Percentiles rank a stretch among this genome's conserved stretches.
Evolutionary conservation across 140 eudicot genomes (phyloP).

Genomic region (Anethum foeniculum): DNA sequence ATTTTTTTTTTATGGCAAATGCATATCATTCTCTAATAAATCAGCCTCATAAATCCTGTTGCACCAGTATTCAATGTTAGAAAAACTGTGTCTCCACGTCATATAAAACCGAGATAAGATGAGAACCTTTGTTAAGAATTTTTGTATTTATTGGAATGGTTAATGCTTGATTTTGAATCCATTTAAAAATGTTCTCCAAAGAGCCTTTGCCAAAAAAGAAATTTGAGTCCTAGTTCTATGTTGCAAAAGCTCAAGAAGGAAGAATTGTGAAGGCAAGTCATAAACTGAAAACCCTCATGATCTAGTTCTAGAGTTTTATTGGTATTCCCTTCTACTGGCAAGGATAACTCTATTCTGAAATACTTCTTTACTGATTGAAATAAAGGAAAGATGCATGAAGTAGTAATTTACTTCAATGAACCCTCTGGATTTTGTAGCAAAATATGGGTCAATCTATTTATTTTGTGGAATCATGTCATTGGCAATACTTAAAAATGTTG

Average conservation of each 20-base stretch:
- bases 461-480: not conserved
- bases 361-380: not conserved
- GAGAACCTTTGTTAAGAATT: not conserved
- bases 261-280: not conserved
- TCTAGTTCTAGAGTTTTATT: not conserved
- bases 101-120: not conserved
- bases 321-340: not conserved
- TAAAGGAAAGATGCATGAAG: not conserved
- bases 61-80: not conserved
- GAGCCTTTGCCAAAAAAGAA: not conserved
- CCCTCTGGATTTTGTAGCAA: not conserved
- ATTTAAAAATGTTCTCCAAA: not conserved
- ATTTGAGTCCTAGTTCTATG: not conserved
- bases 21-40: not conserved
- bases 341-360: not conserved
- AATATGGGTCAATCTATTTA: not conserved
- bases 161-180: not conserved
- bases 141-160: not conserved
- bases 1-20: not conserved
- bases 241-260: not conserved
- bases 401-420: not conserved
- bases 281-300: not conserved
- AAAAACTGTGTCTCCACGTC: not conserved
- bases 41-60: not conserved
- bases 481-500: not conserved